Conservation (phyloP, 176 grass and related monocot genomes). For the Rhynchospora breviuscula region DNA sequence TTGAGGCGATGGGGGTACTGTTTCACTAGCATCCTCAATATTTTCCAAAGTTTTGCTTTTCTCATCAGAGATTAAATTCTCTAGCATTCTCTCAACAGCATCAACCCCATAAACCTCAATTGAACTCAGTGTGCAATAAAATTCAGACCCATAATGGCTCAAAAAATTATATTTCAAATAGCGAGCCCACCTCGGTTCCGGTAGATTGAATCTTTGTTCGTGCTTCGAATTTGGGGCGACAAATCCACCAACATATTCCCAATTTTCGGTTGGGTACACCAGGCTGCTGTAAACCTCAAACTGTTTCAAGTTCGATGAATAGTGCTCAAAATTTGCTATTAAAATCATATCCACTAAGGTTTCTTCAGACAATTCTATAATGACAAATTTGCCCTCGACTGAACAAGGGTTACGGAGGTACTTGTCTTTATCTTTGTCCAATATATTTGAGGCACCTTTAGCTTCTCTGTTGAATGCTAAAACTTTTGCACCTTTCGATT, state of each 20-base stretch:
- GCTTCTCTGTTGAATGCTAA: conserved; percentile 89
- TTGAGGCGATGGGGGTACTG: conserved; percentile 23
- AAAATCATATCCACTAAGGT: conserved; percentile 80
- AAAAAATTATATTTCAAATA: conserved; percentile 85
- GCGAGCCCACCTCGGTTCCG: conserved; percentile 77
- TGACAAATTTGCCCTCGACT: conserved; percentile 75
- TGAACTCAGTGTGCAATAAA: conserved; percentile 86
- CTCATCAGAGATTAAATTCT: conserved; percentile 89
- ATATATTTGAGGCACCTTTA: conserved; percentile 89
- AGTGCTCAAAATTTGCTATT: conserved; percentile 94
- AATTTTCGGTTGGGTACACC: conserved; percentile 72
- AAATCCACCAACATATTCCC: conserved; percentile 79
- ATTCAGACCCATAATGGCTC: conserved; percentile 90
- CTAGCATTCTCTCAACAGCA: conserved; percentile 94
- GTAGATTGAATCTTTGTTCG: conserved; percentile 59
- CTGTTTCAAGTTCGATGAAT: conserved; percentile 84
- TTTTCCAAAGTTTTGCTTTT: conserved; percentile 42
- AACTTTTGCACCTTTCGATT: conserved; percentile 78
- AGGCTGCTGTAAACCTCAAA: conserved; percentile 74
- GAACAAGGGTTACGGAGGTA: conserved; percentile 97
- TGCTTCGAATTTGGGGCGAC: conserved; percentile 63
- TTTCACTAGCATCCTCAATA: conserved; percentile 50
- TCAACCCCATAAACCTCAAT: conserved; percentile 96
- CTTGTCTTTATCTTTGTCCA: conserved; percentile 95
- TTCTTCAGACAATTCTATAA: conserved; percentile 95